A percentile compares a stretch with the other conserved stretches of the same genome.
Conservation (phyloP, 1,284 basidiomycete genomes). For the Apiotrichum domesticum region DNA sequence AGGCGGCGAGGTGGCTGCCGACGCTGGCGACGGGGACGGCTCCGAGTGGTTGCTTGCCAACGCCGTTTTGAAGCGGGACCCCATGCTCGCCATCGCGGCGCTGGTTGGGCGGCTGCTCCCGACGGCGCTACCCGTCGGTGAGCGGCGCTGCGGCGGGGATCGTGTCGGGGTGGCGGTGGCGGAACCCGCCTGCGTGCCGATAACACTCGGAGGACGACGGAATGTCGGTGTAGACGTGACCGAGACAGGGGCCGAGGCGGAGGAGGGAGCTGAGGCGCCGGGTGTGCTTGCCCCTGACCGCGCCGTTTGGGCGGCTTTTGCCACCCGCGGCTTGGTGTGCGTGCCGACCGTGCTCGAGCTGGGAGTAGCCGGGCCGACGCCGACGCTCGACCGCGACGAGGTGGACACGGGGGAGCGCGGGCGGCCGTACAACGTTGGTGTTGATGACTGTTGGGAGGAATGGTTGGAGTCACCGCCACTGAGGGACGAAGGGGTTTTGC, state of each 20-base stretch:
- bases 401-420: constrained; percentile 2
- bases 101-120: background rate
- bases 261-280: background rate
- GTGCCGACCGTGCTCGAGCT: background rate
- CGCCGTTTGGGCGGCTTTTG: background rate
- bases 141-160: background rate
- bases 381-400: constrained; percentile 5
- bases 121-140: background rate
- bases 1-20: no score
- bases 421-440: background rate
- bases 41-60: background rate
- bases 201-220: background rate
- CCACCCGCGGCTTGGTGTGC: constrained; percentile 1
- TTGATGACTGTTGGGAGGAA: background rate
- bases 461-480: background rate
- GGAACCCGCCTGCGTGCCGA: background rate
- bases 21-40: background rate
- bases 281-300: background rate
- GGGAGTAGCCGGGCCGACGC: background rate
- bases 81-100: background rate
- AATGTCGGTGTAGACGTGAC: background rate
- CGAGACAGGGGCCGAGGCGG: background rate
- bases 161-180: background rate
- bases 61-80: background rate
- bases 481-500: constrained; percentile 3